Evolutionary conservation across 257 asterid genomes (phyloP).

Genomic region (Nicotiana paniculata): DNA sequence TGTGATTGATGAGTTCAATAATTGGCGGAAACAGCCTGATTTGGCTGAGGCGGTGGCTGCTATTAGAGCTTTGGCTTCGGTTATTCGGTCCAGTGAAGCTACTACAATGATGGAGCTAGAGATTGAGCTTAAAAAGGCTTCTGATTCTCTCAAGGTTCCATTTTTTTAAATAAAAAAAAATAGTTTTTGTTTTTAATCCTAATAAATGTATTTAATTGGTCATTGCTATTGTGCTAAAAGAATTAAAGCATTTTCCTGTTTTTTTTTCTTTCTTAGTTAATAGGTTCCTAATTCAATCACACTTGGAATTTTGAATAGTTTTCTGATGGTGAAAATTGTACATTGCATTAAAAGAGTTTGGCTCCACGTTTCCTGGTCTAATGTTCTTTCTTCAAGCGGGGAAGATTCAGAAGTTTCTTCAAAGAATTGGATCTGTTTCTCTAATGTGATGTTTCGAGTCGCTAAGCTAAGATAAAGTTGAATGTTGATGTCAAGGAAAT

Average conservation of each 20-base stretch:
- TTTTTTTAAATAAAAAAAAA: background rate
- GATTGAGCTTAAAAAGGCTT: constrained; percentile 78
- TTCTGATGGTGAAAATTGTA: background rate
- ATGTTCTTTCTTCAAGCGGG: background rate
- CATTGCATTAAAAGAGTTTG: background rate
- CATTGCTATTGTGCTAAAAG: background rate
- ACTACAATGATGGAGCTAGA: constrained; percentile 94
- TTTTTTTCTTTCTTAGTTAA: background rate
- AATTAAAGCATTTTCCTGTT: background rate
- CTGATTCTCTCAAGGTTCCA: constrained; percentile 78
- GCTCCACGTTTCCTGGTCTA: background rate
- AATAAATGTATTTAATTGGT: background rate
- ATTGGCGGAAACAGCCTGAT: constrained; percentile 83
- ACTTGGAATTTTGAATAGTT: background rate
- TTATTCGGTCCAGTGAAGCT: constrained; percentile 75
- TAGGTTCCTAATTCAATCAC: background rate
- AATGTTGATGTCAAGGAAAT: background rate
- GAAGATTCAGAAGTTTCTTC: background rate
- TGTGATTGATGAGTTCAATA: constrained; percentile 79
- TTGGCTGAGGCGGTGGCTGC: constrained; percentile 99
- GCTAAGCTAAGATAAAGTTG: background rate
- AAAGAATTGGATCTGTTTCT: background rate
- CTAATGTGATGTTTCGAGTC: background rate
- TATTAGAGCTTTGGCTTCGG: constrained; percentile 89
- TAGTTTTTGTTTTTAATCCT: background rate